Conservation (phyloP, 2,329 filamentous ascomycete species). For the Nemania abortiva region DNA sequence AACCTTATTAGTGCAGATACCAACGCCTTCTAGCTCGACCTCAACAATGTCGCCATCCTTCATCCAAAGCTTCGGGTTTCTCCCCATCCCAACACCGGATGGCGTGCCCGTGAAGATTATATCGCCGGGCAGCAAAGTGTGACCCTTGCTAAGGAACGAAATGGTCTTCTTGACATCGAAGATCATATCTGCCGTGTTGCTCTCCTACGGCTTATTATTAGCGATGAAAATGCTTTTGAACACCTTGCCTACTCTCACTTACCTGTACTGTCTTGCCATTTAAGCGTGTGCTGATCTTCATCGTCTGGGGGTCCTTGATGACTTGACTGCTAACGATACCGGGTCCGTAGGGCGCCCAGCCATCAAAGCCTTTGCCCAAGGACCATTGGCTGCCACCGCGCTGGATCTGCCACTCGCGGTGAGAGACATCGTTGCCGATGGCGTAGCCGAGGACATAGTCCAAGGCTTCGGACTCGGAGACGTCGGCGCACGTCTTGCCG, state of each 20-base stretch:
- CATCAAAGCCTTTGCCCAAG: conserved; percentile 79
- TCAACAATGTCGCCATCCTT: conserved; percentile 78
- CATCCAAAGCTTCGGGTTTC: conserved; percentile 74
- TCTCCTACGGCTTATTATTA: conserved; percentile 54
- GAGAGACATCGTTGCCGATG: conserved; percentile 83
- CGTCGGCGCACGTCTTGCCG: conserved; percentile 73
- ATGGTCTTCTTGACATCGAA: conserved; percentile 71
- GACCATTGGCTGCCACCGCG: conserved; percentile 77
- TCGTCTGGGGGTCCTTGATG: conserved; percentile 67
- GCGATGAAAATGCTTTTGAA: background rate
- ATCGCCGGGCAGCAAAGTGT: conserved; percentile 73
- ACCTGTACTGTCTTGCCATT: conserved; percentile 71
- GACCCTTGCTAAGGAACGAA: conserved; percentile 70
- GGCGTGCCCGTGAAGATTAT: conserved; percentile 77
- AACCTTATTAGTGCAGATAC: conserved; percentile 67
- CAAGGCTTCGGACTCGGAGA: conserved; percentile 74
- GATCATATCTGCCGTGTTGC: conserved; percentile 71
- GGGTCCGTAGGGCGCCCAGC: conserved; percentile 80
- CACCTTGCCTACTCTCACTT: conserved; percentile 18
- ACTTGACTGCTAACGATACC: conserved; percentile 72
- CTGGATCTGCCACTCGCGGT: conserved; percentile 80
- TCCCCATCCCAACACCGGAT: conserved; percentile 77
- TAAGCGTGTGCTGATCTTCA: conserved; percentile 68
- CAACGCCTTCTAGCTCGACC: conserved; percentile 74
- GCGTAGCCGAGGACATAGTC: conserved; percentile 80